A percentile compares a stretch with the other conserved stretches of the same genome.
phyloP scores from a whole-genome alignment of 2,329 filamentous ascomycete species.

The Hypoxylon sp. region DNA sequence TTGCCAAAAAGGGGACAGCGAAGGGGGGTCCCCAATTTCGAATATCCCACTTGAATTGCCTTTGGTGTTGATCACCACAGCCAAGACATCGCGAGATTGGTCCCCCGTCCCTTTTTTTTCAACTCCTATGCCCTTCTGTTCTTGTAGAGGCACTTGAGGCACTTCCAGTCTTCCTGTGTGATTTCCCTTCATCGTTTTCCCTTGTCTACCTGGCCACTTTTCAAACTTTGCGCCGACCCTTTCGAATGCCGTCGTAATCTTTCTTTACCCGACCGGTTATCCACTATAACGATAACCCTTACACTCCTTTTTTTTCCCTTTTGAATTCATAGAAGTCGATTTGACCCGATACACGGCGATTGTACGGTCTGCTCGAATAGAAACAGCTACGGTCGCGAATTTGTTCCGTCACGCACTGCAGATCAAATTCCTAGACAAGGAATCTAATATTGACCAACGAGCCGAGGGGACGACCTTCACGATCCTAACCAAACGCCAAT shows the following conservation, averaged over 20 bases:
- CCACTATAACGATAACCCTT: conserved; percentile 30
- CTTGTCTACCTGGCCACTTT: conserved; percentile 16
- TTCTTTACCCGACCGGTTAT: conserved; percentile 43
- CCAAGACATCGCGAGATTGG: conserved; percentile 44
- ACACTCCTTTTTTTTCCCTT: conserved; percentile 34
- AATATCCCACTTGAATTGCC: conserved; percentile 37
- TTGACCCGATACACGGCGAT: conserved; percentile 7
- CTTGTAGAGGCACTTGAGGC: not conserved
- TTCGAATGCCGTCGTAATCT: conserved; percentile 32
- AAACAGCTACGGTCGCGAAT: conserved; percentile 11
- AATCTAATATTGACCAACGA: conserved; percentile 26
- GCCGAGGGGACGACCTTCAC: conserved; percentile 14
- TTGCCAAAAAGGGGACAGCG: conserved; percentile 34
- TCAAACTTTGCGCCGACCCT: conserved; percentile 17
- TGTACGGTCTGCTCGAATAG: conserved; percentile 11
- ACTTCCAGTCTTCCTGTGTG: not conserved
- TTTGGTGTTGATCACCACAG: conserved; percentile 44
- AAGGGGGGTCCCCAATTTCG: conserved; percentile 42
- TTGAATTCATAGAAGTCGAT: conserved; percentile 2
- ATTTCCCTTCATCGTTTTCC: conserved; percentile 1
- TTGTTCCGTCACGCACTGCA: conserved; percentile 8
- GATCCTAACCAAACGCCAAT: conserved; percentile 13
- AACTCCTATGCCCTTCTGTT: conserved; percentile 11
- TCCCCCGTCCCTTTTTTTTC: conserved; percentile 34
- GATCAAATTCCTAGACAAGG: conserved; percentile 38